phyloP scores from a whole-genome alignment of 345 rosid genomes.

The Eutrema yunnanense region DNA sequence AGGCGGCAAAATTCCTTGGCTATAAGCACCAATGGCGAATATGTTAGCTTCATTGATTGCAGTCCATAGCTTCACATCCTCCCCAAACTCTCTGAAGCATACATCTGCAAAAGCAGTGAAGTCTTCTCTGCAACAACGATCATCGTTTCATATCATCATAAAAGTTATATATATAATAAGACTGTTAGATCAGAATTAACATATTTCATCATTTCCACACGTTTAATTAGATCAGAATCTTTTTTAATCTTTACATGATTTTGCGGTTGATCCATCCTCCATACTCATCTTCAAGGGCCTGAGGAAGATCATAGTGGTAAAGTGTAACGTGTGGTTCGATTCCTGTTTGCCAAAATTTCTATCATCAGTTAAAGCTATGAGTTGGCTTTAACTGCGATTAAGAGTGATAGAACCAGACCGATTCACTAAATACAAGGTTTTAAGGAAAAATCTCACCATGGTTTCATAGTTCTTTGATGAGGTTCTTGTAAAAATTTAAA shows the following conservation, averaged over 20 bases:
- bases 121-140: constrained; percentile 52
- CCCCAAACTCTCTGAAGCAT: constrained; percentile 77
- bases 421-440: neutral
- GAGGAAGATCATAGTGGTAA: constrained; percentile 21
- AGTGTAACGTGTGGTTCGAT: constrained; percentile 1
- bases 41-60: constrained; percentile 68
- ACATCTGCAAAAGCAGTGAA: constrained; percentile 69
- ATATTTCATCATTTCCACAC: too few species aligned
- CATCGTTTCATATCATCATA: neutral
- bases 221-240: neutral
- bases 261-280: constrained; percentile 59
- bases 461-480: constrained; percentile 41
- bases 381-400: too few species aligned
- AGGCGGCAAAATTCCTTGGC: constrained; percentile 32
- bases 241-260: constrained; percentile 37
- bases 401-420: neutral
- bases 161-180: neutral
- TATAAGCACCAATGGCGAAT: constrained; percentile 34
- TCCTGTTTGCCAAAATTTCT: neutral
- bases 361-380: neutral
- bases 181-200: neutral
- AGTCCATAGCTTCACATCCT: constrained; percentile 56
- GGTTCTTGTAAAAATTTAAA: constrained; percentile 49
- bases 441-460: constrained; percentile 33
- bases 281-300: constrained; percentile 71